Conservation (phyloP, 2,329 filamentous ascomycete genomes). For the Gnomoniopsis smithogilvyi region DNA sequence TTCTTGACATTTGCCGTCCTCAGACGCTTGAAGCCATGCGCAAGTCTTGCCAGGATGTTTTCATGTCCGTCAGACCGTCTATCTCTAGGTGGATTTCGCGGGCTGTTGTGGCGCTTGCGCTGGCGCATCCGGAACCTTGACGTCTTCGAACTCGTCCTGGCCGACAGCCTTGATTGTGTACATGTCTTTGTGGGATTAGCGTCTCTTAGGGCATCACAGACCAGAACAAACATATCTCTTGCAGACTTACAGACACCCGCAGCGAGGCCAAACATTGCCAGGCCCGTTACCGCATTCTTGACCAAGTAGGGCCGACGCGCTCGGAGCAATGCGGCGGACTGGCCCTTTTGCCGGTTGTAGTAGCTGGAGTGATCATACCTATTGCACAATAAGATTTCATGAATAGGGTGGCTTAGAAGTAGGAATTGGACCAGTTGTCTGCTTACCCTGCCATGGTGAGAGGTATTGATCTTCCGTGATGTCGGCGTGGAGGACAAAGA, state of each 20-base stretch:
- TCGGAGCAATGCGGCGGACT: constrained; percentile 84
- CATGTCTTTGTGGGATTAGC: constrained; percentile 40
- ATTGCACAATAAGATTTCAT: neutral
- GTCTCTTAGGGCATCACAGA: neutral
- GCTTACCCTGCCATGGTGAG: constrained; percentile 18
- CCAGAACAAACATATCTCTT: neutral
- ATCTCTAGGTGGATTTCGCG: constrained; percentile 27
- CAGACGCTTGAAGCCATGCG: neutral
- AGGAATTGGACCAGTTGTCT: too few species aligned
- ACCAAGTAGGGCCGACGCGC: constrained; percentile 88
- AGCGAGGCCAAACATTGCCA: constrained; percentile 72
- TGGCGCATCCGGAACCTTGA: constrained; percentile 79
- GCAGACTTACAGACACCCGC: constrained; percentile 75
- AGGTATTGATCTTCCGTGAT: neutral
- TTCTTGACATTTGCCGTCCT: neutral
- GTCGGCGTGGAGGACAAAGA: neutral
- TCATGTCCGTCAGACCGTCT: neutral
- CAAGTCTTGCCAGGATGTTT: neutral
- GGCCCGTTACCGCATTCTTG: constrained; percentile 80
- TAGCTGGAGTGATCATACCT: constrained; percentile 64
- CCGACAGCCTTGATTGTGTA: constrained; percentile 79
- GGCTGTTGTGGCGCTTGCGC: constrained; percentile 20
- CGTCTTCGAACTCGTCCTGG: constrained; percentile 96
- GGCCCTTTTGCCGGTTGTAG: constrained; percentile 84
- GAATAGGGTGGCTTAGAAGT: neutral